Evolutionary conservation across 495 filamentous ascomycete species (phyloP).

Genomic region (Daldinia concentrica): DNA sequence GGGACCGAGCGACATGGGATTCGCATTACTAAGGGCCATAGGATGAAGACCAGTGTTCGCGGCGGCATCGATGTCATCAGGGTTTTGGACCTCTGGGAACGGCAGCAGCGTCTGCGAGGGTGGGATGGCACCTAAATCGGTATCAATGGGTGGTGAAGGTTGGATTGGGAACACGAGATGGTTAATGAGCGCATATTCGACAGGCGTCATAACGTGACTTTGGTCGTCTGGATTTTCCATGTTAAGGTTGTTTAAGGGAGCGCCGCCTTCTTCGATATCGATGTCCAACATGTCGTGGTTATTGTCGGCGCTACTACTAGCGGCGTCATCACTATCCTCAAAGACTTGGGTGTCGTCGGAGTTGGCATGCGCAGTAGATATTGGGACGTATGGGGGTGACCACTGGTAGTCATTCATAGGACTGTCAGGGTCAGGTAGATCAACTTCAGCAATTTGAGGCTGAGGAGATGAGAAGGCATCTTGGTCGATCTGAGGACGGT

Average conservation of each 20-base stretch:
- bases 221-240: conserved; percentile 44
- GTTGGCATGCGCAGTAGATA: conserved; percentile 27
- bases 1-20: conserved; percentile 40
- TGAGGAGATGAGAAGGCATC: conserved; percentile 27
- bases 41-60: conserved; percentile 36
- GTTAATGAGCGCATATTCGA: conserved; percentile 33
- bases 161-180: conserved; percentile 1
- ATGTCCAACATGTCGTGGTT: conserved; percentile 41
- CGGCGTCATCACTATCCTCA: conserved; percentile 36
- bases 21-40: conserved; percentile 40
- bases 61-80: conserved; percentile 25
- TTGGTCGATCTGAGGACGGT: conserved; percentile 43
- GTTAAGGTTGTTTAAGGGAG: conserved; percentile 35
- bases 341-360: conserved; percentile 24
- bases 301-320: conserved; percentile 26
- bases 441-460: conserved; percentile 33
- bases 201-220: conserved; percentile 13
- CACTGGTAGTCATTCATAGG: conserved; percentile 35
- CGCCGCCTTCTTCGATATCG: conserved; percentile 39
- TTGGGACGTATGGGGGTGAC: conserved; percentile 7
- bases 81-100: conserved; percentile 22
- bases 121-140: conserved; percentile 5
- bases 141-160: conserved; percentile 15
- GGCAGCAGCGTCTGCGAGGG: conserved; percentile 1
- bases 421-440: conserved; percentile 25